These are phyloP conservation scores for Persicaria tinctoria DNA, from an alignment of 148 eudicot species.

Conservation along the genomic window DNA sequence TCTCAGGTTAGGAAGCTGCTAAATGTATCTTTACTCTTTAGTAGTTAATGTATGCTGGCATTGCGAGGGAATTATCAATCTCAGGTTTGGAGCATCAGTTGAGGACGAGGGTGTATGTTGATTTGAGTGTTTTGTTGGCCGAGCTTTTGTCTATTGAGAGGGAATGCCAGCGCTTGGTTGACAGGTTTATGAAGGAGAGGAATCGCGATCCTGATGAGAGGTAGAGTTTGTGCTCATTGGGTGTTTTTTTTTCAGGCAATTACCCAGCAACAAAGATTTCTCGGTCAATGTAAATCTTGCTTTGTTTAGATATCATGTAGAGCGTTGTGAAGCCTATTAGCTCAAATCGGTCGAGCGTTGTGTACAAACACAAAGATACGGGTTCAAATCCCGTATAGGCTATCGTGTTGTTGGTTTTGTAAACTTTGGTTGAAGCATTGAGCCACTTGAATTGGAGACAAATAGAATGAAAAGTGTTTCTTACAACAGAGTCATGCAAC, in stretches of 20 bases:
- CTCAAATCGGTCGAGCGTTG: too few species aligned
- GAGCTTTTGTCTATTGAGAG: constrained; percentile 63
- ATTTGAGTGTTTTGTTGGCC: constrained; percentile 63
- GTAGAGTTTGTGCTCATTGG: constrained; percentile 14
- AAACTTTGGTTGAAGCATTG: too few species aligned
- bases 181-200: constrained; percentile 38
- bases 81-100: constrained; percentile 41
- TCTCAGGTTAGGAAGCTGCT: constrained; percentile 41
- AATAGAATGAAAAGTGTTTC: too few species aligned
- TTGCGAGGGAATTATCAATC: not conserved
- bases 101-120: constrained; percentile 43
- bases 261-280: too few species aligned
- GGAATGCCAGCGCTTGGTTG: constrained; percentile 58
- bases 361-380: too few species aligned
- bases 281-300: too few species aligned
- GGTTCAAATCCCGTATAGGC: too few species aligned
- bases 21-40: not conserved
- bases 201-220: constrained; percentile 20
- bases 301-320: too few species aligned
- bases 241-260: not conserved
- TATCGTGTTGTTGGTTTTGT: too few species aligned
- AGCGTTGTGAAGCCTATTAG: too few species aligned
- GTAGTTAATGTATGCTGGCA: not conserved
- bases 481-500: too few species aligned
- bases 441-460: too few species aligned